Base-by-base conservation (phyloP, 83 land plant species). In the Diphasiastrum complanatum region DNA sequence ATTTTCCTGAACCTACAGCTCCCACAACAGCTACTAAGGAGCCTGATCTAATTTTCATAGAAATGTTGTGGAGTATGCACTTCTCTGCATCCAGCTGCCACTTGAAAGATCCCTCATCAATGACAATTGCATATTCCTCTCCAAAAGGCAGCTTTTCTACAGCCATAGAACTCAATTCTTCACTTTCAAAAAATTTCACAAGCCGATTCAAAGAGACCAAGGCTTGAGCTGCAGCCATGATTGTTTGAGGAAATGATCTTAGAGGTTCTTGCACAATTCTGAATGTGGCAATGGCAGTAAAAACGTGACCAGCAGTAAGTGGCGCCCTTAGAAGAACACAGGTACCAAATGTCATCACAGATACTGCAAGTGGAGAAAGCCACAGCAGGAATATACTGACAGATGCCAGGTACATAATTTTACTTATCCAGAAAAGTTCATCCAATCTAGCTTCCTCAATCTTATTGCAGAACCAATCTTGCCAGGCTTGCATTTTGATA, bases 1-100 rank as follows among this genome's bases (percentile, higher is more conserved):
- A 73, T 45, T 72, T 75, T 34, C 71, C 78, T 38, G 78, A 65
- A 18, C 78, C 71, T 59, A 75, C 65, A 3, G 58, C 26, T 26
- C 68, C 69, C 2, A 49, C 51, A 33, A 72, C 47, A 4, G 78
- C 71, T 25, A 75, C 71, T n/a, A 65, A 41, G n/a, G 54, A 33
- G n/a, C 70, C 70, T 20, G 29, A 23, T 34, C 27, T 33, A 20
- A 75, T 20, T 34, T 52, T 23, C 29, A 73, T 45, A 23, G 49
- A 28, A 34, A 60, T 45, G 12, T 49, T 47, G 23, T 10, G 35
- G 45, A 72, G 34, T 1, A 35, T 40, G 2, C 43, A 5, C 6
- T 26, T 2, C 31, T 11, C 10, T 0, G 33, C 47, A 33, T 35
- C 50, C 10, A 30, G 27, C 14, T 60, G 56, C 56, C 72, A 69